phyloP scores from a whole-genome alignment of 306 rosid species.

The Quillaja saponaria region DNA sequence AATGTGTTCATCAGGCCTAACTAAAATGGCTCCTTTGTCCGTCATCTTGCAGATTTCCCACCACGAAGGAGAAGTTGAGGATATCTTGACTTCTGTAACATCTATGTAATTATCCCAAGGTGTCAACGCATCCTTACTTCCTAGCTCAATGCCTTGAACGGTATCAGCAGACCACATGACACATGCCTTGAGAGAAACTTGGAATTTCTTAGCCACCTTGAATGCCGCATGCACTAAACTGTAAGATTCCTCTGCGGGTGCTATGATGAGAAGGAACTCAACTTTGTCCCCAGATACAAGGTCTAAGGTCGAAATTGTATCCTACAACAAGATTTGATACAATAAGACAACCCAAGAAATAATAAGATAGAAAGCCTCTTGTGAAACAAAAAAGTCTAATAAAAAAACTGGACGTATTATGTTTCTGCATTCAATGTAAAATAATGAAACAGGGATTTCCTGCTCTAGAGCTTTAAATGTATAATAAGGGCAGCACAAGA shows the following conservation, averaged over 20 bases:
- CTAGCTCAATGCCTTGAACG: constrained; percentile 38
- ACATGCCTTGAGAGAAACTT: constrained; percentile 54
- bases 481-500: too few species aligned
- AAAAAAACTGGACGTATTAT: too few species aligned
- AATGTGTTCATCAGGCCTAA: constrained; percentile 83
- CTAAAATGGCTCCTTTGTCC: constrained; percentile 66
- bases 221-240: constrained; percentile 61
- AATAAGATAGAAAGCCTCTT: too few species aligned
- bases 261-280: constrained; percentile 75
- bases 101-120: constrained; percentile 69
- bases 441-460: too few species aligned
- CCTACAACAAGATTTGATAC: constrained; percentile 40
- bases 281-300: constrained; percentile 66
- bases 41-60: constrained; percentile 80
- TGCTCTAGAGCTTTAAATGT: too few species aligned
- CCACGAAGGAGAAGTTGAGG: constrained; percentile 55
- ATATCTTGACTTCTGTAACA: constrained; percentile 48
- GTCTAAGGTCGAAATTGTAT: constrained; percentile 64
- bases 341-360: background rate
- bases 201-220: constrained; percentile 61
- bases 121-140: constrained; percentile 45
- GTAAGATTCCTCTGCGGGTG: constrained; percentile 57
- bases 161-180: constrained; percentile 63
- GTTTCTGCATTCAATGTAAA: too few species aligned
- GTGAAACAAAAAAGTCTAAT: too few species aligned